A percentile compares a stretch with the other conserved stretches of the same genome.
Evolutionary conservation across 2,329 filamentous ascomycete species (phyloP).

Genomic region (Decorospora gaudefroyi): DNA sequence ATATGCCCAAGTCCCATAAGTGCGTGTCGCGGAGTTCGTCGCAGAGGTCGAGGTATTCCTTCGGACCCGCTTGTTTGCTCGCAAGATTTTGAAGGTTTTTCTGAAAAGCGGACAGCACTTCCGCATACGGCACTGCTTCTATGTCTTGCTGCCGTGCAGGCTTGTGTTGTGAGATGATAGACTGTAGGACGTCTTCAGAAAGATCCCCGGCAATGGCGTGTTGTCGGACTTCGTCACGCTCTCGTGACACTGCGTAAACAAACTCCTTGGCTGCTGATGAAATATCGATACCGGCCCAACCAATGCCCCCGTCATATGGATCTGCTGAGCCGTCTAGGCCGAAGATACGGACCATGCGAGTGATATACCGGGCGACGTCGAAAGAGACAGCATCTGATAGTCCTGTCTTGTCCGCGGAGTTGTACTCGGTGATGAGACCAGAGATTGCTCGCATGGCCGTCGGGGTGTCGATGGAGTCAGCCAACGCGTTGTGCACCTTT

Average conservation of each 20-base stretch:
- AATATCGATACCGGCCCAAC: conserved; percentile 69
- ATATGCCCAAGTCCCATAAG: conserved; percentile 80
- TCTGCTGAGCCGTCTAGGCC: conserved; percentile 69
- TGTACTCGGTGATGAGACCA: conserved; percentile 77
- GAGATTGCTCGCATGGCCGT: conserved; percentile 77
- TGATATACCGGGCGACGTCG: conserved; percentile 74
- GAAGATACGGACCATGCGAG: conserved; percentile 80
- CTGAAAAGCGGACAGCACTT: conserved; percentile 58
- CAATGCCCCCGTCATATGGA: conserved; percentile 55
- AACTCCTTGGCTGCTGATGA: conserved; percentile 63
- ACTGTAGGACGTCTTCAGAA: conserved; percentile 33
- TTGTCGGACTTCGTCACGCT: conserved; percentile 63
- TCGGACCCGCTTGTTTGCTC: conserved; percentile 59
- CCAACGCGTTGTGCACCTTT: conserved; percentile 67
- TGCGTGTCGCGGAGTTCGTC: conserved; percentile 75
- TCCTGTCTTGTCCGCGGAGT: conserved; percentile 54
- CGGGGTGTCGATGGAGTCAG: conserved; percentile 87
- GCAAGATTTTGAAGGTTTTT: conserved; percentile 64
- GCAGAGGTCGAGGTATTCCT: conserved; percentile 74
- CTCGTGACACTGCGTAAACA: conserved; percentile 62
- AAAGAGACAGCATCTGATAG: conserved; percentile 56
- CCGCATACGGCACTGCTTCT: conserved; percentile 52
- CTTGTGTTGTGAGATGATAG: conserved; percentile 48
- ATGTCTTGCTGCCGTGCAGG: conserved; percentile 35
- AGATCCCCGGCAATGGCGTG: conserved; percentile 57